Evolutionary conservation across 2,329 filamentous ascomycete genomes (phyloP), one percentile per base, ranked within the genome.

Genomic region (Hymenoscyphus infarciens): DNA sequence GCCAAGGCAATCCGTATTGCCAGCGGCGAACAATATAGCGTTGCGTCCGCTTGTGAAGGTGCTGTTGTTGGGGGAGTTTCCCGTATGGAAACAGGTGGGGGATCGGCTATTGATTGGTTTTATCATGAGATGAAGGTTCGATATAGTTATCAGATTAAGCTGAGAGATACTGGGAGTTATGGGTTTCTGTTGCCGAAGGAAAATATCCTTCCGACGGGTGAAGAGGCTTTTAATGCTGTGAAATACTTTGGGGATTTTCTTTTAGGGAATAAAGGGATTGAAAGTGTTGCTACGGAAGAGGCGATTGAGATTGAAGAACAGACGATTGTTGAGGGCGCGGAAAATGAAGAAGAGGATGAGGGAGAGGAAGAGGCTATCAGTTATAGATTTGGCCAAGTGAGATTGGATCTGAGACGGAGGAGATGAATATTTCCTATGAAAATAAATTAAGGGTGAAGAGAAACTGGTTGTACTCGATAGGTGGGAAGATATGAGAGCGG

Each of bases 41-140:
- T 96, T 29, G 85, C 87, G 3, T 92, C 92, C 1, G 95, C 95
- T 1, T 99, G 95, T 71, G 89, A 96, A 74, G 92, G 91, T 16
- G 89, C 90, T 19, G 83, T 90, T 61, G 69, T 68, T 74, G 62
- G 67, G 3, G 75, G 56, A 63, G 70, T 35, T 63, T 72, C 80
- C 2, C 80, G 86, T 45, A 84, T 93, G 66, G 90, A 95, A 73
- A 84, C 84, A 0, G 86, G 88, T 3, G 93, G 94, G 45, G 94
- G 94, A 2, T 93, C 90, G 57, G 91, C 91, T 1, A 86, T 98
- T 52, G 95, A 98, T 76, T 98, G 91, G 87, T 97, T 99, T 76
- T 97, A 96, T 74, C 91, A 96, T 70, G 89, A 96, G 71, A 77
- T 98, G 65, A 80, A 83, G 56, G 90, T 94, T 19, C 87, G 86